Percentiles rank a stretch among this genome's conserved stretches.
These are phyloP conservation scores for Hsuehochloa calcarea DNA, from an alignment of 176 grass and related monocot species.

Conservation along the genomic window DNA sequence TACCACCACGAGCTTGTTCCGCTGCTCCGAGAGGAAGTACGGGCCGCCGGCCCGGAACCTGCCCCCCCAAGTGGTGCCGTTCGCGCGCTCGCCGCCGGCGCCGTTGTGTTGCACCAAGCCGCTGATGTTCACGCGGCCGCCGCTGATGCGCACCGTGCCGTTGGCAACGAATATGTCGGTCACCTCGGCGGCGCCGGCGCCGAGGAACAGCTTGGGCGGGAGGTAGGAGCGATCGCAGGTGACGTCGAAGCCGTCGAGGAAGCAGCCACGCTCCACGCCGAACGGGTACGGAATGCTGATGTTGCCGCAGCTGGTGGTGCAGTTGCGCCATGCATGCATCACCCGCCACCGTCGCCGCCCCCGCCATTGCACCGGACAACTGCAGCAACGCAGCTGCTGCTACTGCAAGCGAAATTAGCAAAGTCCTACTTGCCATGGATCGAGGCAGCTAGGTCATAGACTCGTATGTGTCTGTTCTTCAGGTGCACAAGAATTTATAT, in stretches of 20 bases:
- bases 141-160: neutral
- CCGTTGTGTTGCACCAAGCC: neutral
- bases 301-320: slow-evolving; percentile 27
- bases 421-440: too few species aligned
- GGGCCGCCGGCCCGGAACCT: neutral
- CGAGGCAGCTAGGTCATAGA: too few species aligned
- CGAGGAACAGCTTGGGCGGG: slow-evolving; percentile 39
- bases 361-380: too few species aligned
- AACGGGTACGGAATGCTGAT: slow-evolving; percentile 49
- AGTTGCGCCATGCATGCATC: neutral
- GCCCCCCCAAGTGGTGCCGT: neutral
- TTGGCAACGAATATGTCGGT: slow-evolving; percentile 4
- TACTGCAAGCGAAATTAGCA: neutral
- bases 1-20: slow-evolving; percentile 30
- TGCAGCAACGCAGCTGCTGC: neutral
- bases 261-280: slow-evolving; percentile 38
- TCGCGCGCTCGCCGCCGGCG: neutral
- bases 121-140: neutral
- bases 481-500: too few species aligned
- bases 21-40: neutral
- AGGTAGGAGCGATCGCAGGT: slow-evolving; percentile 18
- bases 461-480: too few species aligned
- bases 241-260: slow-evolving; percentile 33
- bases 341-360: neutral
- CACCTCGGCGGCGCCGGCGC: slow-evolving; percentile 26